These are phyloP conservation scores for Cyberlindnera xishuangbannaensis DNA, from an alignment of 805 yeast species.

Conservation along the genomic window DNA sequence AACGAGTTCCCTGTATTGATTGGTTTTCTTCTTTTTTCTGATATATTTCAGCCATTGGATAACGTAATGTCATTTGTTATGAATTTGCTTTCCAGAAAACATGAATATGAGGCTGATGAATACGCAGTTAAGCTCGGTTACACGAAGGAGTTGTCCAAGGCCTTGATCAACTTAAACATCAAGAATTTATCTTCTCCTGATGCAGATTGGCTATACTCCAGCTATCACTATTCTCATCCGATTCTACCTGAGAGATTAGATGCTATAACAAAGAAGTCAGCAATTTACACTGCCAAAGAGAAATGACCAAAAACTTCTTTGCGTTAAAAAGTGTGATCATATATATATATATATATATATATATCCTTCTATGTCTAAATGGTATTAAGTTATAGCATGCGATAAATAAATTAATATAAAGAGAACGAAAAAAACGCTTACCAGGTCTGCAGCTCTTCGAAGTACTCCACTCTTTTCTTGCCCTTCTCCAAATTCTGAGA, in stretches of 20 bases:
- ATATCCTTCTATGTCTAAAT: neutral
- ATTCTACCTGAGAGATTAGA: slow-evolving; percentile 81
- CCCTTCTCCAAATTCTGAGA: slow-evolving; percentile 26
- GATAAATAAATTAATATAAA: too few species aligned
- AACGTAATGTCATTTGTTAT: slow-evolving; percentile 57
- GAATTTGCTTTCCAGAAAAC: slow-evolving; percentile 73
- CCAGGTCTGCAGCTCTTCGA: slow-evolving; percentile 59
- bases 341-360: neutral
- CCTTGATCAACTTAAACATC: slow-evolving; percentile 70
- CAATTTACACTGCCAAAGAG: slow-evolving; percentile 13
- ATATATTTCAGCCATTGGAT: slow-evolving; percentile 73
- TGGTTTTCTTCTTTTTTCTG: slow-evolving; percentile 77
- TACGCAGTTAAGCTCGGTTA: slow-evolving; percentile 76
- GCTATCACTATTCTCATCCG: slow-evolving; percentile 90
- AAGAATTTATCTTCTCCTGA: slow-evolving; percentile 83
- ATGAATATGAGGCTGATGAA: slow-evolving; percentile 91
- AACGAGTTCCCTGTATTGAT: slow-evolving; percentile 63
- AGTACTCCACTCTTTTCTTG: slow-evolving; percentile 44
- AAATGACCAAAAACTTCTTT: slow-evolving; percentile 8
- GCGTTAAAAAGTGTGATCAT: too few species aligned
- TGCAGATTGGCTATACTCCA: slow-evolving; percentile 85
- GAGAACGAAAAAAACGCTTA: slow-evolving; percentile 17
- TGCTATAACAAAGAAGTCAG: slow-evolving; percentile 48
- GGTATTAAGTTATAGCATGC: too few species aligned
- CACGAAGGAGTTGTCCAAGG: slow-evolving; percentile 56